Evolutionary conservation across 2,329 filamentous ascomycete species (phyloP).

Genomic region (Pseudocercospora cruenta): DNA sequence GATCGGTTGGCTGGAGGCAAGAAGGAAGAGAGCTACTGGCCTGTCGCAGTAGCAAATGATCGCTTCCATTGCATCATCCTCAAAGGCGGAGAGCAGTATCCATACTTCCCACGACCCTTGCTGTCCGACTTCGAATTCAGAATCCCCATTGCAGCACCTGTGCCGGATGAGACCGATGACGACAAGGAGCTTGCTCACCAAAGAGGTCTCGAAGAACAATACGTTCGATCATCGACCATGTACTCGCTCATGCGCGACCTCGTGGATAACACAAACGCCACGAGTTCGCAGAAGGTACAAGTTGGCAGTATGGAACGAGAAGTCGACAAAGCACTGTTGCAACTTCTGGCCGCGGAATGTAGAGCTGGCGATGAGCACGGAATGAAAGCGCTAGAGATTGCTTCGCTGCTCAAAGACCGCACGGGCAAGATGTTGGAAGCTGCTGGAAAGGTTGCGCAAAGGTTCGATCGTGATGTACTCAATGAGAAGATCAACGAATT

Average conservation of each 20-base stretch:
- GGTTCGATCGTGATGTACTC: conserved; percentile 79
- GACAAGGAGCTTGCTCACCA: conserved; percentile 48
- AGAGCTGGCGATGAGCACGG: conserved; percentile 88
- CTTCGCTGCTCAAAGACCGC: conserved; percentile 79
- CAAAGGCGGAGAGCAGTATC: conserved; percentile 90
- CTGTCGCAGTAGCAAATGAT: conserved; percentile 85
- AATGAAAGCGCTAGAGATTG: conserved; percentile 93
- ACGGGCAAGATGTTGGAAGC: conserved; percentile 90
- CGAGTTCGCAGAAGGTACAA: conserved; percentile 65
- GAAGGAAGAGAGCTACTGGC: conserved; percentile 91
- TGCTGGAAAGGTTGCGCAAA: conserved; percentile 82
- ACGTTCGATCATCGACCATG: conserved; percentile 73
- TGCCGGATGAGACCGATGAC: conserved; percentile 45
- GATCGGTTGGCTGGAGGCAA: conserved; percentile 80
- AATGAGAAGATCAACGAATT: conserved; percentile 89
- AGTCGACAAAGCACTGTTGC: conserved; percentile 85
- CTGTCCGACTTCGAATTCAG: conserved; percentile 93
- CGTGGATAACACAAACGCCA: conserved; percentile 67
- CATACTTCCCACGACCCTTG: conserved; percentile 87
- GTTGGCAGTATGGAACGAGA: conserved; percentile 77
- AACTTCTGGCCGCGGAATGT: conserved; percentile 87
- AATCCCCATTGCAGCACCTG: conserved; percentile 70
- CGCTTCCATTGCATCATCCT: conserved; percentile 99
- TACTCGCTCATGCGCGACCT: conserved; percentile 76
- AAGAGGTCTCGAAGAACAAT: conserved; percentile 75